Conservation (phyloP, 106 monocot genomes). For the Platanthera guangdongensis region DNA sequence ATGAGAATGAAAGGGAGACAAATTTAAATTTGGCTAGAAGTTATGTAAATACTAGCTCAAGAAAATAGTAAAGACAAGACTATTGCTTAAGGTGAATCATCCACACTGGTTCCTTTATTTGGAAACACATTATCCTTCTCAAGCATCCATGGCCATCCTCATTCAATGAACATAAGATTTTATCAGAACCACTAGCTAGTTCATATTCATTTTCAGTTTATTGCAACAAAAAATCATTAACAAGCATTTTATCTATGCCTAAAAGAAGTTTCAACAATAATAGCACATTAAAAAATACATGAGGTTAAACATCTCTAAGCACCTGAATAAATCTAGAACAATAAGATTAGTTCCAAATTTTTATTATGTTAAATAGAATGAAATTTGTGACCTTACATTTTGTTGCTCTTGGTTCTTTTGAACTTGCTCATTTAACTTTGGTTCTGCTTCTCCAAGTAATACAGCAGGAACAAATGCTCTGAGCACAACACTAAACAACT, state of each 20-base stretch:
- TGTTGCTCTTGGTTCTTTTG: slow-evolving; percentile 48
- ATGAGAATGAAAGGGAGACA: not conserved
- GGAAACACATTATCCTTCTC: no score
- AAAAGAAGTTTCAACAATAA: not conserved
- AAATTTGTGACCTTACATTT: slow-evolving; percentile 39
- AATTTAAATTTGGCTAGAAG: not conserved
- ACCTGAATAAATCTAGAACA: not conserved
- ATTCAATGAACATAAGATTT: no score
- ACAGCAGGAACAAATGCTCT: slow-evolving; percentile 99
- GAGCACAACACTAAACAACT: slow-evolving; percentile 1
- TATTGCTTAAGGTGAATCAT: not conserved
- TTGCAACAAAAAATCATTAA: not conserved
- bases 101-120: not conserved
- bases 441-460: slow-evolving; percentile 84
- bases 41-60: not conserved
- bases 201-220: not conserved
- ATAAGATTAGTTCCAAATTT: not conserved
- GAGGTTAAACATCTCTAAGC: not conserved
- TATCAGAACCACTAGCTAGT: no score
- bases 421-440: slow-evolving; percentile 60
- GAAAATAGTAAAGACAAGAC: not conserved
- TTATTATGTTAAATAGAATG: not conserved
- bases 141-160: no score
- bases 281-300: not conserved
- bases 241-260: not conserved